A percentile compares a stretch with the other conserved stretches of the same genome.
These are phyloP conservation scores for Phaeotremella skinneri DNA, from an alignment of 768 basidiomycete species.

Conservation along the genomic window DNA sequence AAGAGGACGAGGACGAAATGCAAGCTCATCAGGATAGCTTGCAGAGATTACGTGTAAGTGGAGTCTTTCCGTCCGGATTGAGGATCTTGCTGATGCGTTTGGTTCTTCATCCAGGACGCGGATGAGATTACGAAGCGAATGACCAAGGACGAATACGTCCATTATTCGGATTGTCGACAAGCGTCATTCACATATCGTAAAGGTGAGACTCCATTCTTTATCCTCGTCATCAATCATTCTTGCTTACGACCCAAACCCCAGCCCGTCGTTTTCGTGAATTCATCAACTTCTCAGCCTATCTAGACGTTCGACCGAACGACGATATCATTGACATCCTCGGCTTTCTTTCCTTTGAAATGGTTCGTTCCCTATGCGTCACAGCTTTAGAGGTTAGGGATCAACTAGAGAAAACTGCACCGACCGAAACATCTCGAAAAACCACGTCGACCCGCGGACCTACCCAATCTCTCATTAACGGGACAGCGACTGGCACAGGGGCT, in stretches of 20 bases:
- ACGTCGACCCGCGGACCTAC: background rate
- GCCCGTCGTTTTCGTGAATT: conserved; percentile 95
- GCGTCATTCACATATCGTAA: conserved; percentile 96
- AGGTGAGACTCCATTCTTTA: conserved; percentile 57
- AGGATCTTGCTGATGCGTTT: no score
- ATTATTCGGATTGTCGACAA: conserved; percentile 94
- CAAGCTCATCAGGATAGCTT: conserved; percentile 95
- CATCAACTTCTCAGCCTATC: conserved; percentile 77
- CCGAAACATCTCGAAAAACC: background rate
- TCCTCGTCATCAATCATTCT: background rate
- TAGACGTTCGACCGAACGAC: conserved; percentile 86
- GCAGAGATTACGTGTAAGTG: conserved; percentile 68
- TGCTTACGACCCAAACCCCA: conserved; percentile 48
- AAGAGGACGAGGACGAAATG: conserved; percentile 92
- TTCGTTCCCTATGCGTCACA: conserved; percentile 83
- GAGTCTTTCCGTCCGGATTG: background rate
- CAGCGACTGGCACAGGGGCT: background rate
- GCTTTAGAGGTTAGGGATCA: conserved; percentile 65
- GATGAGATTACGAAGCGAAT: conserved; percentile 92
- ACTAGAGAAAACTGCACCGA: conserved; percentile 17
- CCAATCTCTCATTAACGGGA: no score
- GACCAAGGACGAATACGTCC: conserved; percentile 95
- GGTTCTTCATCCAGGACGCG: conserved; percentile 77
- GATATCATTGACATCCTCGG: conserved; percentile 96
- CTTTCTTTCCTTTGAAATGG: conserved; percentile 96